phyloP scores from a whole-genome alignment of 768 basidiomycete genomes.

The Cubamyces sp. region DNA sequence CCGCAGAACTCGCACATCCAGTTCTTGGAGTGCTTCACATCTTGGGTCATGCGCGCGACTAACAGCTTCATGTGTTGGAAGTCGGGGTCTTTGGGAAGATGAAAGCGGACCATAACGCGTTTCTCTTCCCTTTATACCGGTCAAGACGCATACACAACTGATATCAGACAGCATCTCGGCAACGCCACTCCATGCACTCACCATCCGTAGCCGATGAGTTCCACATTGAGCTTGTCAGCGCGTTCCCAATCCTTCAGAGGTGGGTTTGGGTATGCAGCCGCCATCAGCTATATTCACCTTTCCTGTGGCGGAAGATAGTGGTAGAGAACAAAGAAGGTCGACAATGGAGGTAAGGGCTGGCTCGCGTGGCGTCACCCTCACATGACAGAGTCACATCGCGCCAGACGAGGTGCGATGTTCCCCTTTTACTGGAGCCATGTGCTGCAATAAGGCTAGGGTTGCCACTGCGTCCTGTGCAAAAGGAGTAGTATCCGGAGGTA shows the following conservation, averaged over 20 bases:
- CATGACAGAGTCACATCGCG: not conserved
- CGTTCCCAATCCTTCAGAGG: slow-evolving; percentile 13
- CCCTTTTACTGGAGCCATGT: not conserved
- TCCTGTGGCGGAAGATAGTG: too few species aligned
- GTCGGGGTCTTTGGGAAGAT: slow-evolving; percentile 15
- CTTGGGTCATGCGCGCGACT: not conserved
- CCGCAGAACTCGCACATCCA: slow-evolving; percentile 23
- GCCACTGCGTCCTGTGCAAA: too few species aligned
- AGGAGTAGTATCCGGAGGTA: too few species aligned
- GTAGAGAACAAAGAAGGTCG: too few species aligned
- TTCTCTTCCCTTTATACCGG: slow-evolving; percentile 2
- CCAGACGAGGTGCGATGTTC: too few species aligned
- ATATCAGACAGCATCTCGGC: too few species aligned
- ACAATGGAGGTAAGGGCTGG: too few species aligned
- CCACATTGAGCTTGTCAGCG: slow-evolving; percentile 17
- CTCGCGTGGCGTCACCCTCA: not conserved
- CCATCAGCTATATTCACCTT: not conserved
- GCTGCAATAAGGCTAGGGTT: too few species aligned
- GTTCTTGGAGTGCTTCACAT: slow-evolving; percentile 20
- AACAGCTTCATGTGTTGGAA: not conserved
- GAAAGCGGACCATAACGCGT: slow-evolving; percentile 18
- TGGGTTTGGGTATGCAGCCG: not conserved
- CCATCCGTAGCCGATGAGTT: slow-evolving; percentile 18
- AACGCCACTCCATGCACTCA: not conserved
- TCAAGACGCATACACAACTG: too few species aligned